These are phyloP conservation scores for Rosa persica DNA, from an alignment of 306 rosid genomes.

Conservation along the genomic window DNA sequence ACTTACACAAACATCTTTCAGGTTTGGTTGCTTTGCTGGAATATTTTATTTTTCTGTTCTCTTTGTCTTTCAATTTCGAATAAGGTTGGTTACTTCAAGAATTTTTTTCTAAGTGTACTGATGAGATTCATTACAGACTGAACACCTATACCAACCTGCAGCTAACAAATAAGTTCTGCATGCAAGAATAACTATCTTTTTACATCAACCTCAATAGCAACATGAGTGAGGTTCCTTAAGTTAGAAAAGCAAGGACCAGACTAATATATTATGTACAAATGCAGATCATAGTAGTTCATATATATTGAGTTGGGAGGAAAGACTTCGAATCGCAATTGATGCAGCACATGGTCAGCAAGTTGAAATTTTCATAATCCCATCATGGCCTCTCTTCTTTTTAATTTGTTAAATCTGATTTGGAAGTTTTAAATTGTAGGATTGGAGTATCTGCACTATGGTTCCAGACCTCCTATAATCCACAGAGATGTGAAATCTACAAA, in stretches of 20 bases:
- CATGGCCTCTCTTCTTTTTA: not conserved
- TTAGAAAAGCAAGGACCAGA: too few species aligned
- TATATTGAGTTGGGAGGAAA: not conserved
- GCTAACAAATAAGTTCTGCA: not conserved
- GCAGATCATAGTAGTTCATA: slow-evolving; percentile 20
- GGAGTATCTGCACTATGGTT: slow-evolving; percentile 58
- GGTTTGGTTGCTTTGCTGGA: slow-evolving; percentile 16
- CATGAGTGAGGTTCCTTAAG: not conserved
- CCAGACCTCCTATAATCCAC: slow-evolving; percentile 50
- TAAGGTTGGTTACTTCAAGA: too few species aligned
- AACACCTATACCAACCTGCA: not conserved
- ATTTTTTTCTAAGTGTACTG: too few species aligned
- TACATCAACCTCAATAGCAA: too few species aligned
- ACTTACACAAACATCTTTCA: slow-evolving; percentile 32
- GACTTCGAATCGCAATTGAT: slow-evolving; percentile 57
- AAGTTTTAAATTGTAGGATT: slow-evolving; percentile 33
- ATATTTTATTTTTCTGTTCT: not conserved
- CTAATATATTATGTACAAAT: not conserved
- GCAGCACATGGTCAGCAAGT: slow-evolving; percentile 51
- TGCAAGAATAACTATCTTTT: not conserved
- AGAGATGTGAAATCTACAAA: slow-evolving; percentile 25
- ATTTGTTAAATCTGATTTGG: not conserved
- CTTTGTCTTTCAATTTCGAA: not conserved
- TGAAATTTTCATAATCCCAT: not conserved
- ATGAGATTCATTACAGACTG: not conserved